Evolutionary conservation across 352 stramenopile genomes (phyloP).

Genomic region (Aphanomyces euteiches): DNA sequence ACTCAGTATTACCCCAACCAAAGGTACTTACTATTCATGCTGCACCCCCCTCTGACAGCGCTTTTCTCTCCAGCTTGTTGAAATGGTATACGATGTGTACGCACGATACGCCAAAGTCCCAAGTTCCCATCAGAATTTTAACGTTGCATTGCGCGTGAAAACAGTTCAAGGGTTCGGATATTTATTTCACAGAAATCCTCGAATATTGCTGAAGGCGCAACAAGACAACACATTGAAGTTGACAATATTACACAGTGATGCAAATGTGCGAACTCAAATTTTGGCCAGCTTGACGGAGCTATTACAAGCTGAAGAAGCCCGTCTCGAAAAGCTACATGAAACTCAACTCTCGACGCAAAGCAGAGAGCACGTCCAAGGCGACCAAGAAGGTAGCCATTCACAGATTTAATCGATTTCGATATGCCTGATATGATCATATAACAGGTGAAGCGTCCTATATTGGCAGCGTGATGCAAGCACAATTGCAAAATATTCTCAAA

Average conservation of each 20-base stretch:
- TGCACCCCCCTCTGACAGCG: neutral
- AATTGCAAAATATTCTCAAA: constrained; percentile 57
- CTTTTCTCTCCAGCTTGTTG: constrained; percentile 37
- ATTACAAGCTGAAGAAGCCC: constrained; percentile 62
- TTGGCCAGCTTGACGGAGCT: constrained; percentile 73
- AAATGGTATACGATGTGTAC: constrained; percentile 64
- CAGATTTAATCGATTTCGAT: neutral
- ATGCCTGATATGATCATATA: too few relatives aligned
- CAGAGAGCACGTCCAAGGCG: constrained; percentile 73
- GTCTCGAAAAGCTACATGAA: constrained; percentile 50
- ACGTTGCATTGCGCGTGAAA: constrained; percentile 54
- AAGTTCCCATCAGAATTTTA: constrained; percentile 33
- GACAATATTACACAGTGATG: constrained; percentile 40
- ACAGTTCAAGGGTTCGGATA: constrained; percentile 81
- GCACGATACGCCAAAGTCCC: constrained; percentile 43
- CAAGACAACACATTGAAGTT: constrained; percentile 60
- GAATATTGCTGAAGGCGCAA: constrained; percentile 65
- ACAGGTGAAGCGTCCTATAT: constrained; percentile 70
- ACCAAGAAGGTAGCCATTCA: constrained; percentile 57
- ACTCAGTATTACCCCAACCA: constrained; percentile 28
- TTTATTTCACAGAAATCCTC: constrained; percentile 59
- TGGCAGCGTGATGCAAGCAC: constrained; percentile 81
- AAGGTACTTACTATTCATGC: constrained; percentile 34
- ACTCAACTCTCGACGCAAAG: constrained; percentile 50
- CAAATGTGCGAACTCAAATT: constrained; percentile 63